Conservation (phyloP, 2,329 filamentous ascomycete species). For the Phoma herbarum region DNA sequence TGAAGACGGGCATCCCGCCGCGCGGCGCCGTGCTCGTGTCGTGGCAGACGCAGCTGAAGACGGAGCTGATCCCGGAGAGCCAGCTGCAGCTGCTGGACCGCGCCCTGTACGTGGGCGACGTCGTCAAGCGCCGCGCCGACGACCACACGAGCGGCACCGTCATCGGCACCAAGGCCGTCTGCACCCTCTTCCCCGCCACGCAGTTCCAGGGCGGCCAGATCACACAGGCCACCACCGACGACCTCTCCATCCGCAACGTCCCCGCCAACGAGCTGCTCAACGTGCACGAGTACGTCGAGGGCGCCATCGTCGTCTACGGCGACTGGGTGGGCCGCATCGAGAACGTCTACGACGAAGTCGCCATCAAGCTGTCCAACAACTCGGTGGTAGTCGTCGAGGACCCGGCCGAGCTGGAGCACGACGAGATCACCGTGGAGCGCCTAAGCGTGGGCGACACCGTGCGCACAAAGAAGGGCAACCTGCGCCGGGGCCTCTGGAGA, state of each 20-base stretch:
- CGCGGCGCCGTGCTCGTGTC: slow-evolving; percentile 61
- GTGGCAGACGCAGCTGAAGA: slow-evolving; percentile 55
- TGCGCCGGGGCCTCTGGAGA: slow-evolving; percentile 62
- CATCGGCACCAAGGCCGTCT: slow-evolving; percentile 58
- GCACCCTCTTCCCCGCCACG: slow-evolving; percentile 53
- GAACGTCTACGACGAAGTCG: slow-evolving; percentile 59
- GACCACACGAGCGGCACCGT: slow-evolving; percentile 64
- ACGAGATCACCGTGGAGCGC: slow-evolving; percentile 45
- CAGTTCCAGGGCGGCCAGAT: slow-evolving; percentile 38
- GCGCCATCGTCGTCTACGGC: slow-evolving; percentile 63
- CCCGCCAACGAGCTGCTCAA: slow-evolving; percentile 57
- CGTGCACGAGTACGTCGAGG: slow-evolving; percentile 58
- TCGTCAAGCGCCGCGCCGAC: slow-evolving; percentile 60
- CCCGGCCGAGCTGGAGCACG: slow-evolving; percentile 52
- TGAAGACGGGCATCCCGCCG: slow-evolving; percentile 59
- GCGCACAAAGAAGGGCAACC: slow-evolving; percentile 60
- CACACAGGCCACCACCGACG: slow-evolving; percentile 37
- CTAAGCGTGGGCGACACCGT: slow-evolving; percentile 60
- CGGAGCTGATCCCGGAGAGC: slow-evolving; percentile 53
- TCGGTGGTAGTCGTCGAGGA: slow-evolving; percentile 63
- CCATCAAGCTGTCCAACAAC: slow-evolving; percentile 61
- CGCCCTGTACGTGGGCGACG: slow-evolving; percentile 63
- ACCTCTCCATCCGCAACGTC: slow-evolving; percentile 52
- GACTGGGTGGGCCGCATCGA: slow-evolving; percentile 66
- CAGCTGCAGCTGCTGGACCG: slow-evolving; percentile 63